phyloP scores from a whole-genome alignment of 345 rosid genomes.

The Aquilaria yunnanensis region DNA sequence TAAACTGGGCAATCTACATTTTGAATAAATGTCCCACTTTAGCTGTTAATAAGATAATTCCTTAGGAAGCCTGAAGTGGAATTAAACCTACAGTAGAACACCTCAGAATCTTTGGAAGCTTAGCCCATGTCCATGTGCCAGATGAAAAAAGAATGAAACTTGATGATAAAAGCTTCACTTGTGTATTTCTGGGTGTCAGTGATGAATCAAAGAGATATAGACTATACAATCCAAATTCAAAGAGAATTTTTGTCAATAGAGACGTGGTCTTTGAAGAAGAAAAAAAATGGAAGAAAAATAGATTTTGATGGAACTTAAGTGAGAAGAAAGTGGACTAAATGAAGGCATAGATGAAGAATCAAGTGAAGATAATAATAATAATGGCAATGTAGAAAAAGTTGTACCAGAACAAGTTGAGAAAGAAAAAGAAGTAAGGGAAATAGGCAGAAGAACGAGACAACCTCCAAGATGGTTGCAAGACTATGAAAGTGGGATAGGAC shows the following conservation, averaged over 20 bases:
- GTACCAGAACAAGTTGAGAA: conserved; percentile 2
- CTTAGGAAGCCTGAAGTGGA: no score
- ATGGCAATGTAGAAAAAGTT: background rate
- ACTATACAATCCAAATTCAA: background rate
- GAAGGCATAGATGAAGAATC: background rate
- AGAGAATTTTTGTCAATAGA: no score
- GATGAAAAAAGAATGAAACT: no score
- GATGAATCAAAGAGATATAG: background rate
- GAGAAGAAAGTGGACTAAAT: background rate
- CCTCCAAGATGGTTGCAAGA: no score
- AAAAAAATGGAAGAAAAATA: background rate
- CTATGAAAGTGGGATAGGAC: no score
- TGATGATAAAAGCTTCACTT: conserved; percentile 1
- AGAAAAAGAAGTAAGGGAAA: background rate
- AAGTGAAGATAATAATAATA: background rate
- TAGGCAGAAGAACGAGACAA: background rate
- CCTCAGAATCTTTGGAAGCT: background rate
- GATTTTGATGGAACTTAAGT: background rate
- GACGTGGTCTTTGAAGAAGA: no score
- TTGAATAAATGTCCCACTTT: no score
- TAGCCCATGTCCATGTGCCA: background rate
- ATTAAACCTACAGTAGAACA: background rate
- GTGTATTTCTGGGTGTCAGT: background rate
- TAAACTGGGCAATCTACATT: no score
- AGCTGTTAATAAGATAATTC: no score